Percentiles rank a stretch among this genome's conserved stretches.
phyloP scores from a whole-genome alignment of 1,284 basidiomycete genomes.

The Earliella scabrosa region DNA sequence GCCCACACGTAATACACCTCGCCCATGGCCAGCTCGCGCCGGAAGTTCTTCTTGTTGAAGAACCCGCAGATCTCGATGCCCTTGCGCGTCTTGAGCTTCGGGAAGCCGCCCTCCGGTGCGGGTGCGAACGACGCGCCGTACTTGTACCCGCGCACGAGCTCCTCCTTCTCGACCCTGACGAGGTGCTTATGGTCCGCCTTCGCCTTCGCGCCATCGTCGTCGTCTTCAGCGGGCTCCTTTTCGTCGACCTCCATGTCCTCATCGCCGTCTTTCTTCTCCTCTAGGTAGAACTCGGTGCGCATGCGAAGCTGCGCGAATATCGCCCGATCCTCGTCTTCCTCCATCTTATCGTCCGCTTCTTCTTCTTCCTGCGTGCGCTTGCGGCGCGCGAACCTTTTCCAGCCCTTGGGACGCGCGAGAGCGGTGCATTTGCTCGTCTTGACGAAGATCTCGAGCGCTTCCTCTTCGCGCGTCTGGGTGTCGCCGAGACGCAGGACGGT shows the following conservation, averaged over 20 bases:
- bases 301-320: slow-evolving; percentile 59
- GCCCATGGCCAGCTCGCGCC: slow-evolving; percentile 81
- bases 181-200: slow-evolving; percentile 33
- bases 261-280: slow-evolving; percentile 37
- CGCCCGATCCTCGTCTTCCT: slow-evolving; percentile 38
- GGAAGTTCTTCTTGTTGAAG: slow-evolving; percentile 71
- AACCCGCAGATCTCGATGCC: slow-evolving; percentile 92
- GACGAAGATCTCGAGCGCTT: slow-evolving; percentile 78
- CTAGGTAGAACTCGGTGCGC: slow-evolving; percentile 62
- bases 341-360: slow-evolving; percentile 37
- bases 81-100: slow-evolving; percentile 69
- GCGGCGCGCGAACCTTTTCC: slow-evolving; percentile 77
- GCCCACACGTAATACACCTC: slow-evolving; percentile 92
- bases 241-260: slow-evolving; percentile 28
- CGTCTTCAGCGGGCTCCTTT: slow-evolving; percentile 22
- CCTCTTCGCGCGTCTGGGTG: slow-evolving; percentile 59
- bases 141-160: slow-evolving; percentile 85
- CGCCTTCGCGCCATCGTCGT: slow-evolving; percentile 29
- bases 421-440: slow-evolving; percentile 87
- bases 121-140: slow-evolving; percentile 92
- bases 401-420: slow-evolving; percentile 71
- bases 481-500: slow-evolving; percentile 81
- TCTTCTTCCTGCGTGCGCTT: slow-evolving; percentile 34
- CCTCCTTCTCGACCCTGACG: slow-evolving; percentile 71
- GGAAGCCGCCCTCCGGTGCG: slow-evolving; percentile 81